phyloP scores from a whole-genome alignment of 208 protist species.

The Trypanosoma boissoni region DNA sequence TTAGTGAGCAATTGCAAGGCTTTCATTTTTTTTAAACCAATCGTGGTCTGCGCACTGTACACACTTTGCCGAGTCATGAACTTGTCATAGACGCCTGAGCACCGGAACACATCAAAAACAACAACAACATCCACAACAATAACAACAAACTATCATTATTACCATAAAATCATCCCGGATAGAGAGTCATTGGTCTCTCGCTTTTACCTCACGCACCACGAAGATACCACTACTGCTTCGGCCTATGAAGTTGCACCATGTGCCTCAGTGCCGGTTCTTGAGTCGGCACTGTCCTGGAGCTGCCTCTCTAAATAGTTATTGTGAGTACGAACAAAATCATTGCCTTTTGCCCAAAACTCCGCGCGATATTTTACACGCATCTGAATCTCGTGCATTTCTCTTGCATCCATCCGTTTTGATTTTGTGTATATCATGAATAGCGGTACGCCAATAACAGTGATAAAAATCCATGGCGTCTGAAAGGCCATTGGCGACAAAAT shows the following conservation, averaged over 20 bases:
- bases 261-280: conserved; percentile 40
- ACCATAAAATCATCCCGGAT: too few species aligned
- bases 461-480: conserved; percentile 70
- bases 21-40: too few species aligned
- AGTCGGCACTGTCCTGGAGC: conserved; percentile 34
- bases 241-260: neutral
- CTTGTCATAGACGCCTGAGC: too few species aligned
- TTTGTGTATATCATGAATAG: conserved; percentile 79
- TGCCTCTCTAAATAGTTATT: conserved; percentile 23
- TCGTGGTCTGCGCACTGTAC: too few species aligned
- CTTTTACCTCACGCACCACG: conserved; percentile 6
- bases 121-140: too few species aligned
- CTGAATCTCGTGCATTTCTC: conserved; percentile 76
- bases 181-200: too few species aligned
- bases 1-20: too few species aligned
- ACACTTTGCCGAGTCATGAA: too few species aligned
- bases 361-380: conserved; percentile 82
- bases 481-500: conserved; percentile 26
- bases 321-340: conserved; percentile 41
- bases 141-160: too few species aligned
- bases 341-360: conserved; percentile 76
- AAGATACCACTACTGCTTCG: neutral
- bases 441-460: conserved; percentile 49
- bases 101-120: too few species aligned
- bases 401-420: conserved; percentile 64